Conservation (phyloP, 2,329 filamentous ascomycete genomes). For the Aureobasidium melanogenum region DNA sequence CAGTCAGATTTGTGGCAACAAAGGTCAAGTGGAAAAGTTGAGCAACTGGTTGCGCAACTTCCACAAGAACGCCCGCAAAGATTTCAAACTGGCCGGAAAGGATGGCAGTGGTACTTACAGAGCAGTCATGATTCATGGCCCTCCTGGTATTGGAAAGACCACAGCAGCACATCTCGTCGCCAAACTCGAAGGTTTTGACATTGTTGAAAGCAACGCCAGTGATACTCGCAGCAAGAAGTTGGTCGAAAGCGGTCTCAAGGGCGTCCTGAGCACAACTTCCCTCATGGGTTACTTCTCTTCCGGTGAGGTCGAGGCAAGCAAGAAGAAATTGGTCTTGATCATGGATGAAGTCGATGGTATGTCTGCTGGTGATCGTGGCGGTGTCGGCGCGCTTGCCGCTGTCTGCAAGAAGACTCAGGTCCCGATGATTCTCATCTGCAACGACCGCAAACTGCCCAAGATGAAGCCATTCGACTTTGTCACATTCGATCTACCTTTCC, state of each 20-base stretch:
- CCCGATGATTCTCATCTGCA: slow-evolving; percentile 95
- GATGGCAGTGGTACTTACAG: slow-evolving; percentile 78
- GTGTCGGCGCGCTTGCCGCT: slow-evolving; percentile 86
- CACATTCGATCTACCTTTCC: slow-evolving; percentile 77
- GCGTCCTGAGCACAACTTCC: slow-evolving; percentile 89
- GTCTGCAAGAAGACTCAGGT: slow-evolving; percentile 93
- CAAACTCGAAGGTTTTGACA: slow-evolving; percentile 84
- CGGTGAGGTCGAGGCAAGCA: slow-evolving; percentile 66
- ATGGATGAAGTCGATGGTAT: slow-evolving; percentile 99
- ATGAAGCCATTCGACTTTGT: slow-evolving; percentile 96
- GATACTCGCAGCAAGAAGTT: slow-evolving; percentile 94
- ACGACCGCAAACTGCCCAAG: slow-evolving; percentile 84
- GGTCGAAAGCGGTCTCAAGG: slow-evolving; percentile 78
- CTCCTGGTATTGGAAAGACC: slow-evolving; percentile 94
- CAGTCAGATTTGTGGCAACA: slow-evolving; percentile 91
- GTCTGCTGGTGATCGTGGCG: slow-evolving; percentile 92
- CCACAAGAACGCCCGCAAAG: slow-evolving; percentile 65
- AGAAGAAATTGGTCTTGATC: slow-evolving; percentile 90
- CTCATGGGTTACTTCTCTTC: slow-evolving; percentile 85
- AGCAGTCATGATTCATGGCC: slow-evolving; percentile 90
- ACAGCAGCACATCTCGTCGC: slow-evolving; percentile 92
- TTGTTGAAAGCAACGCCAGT: slow-evolving; percentile 91
- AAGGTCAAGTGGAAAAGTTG: slow-evolving; percentile 78
- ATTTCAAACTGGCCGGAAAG: slow-evolving; percentile 73
- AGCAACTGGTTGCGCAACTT: slow-evolving; percentile 81